These are phyloP conservation scores for Meyerozyma carpophila DNA, from an alignment of 1,139 yeast species.

Conservation along the genomic window DNA sequence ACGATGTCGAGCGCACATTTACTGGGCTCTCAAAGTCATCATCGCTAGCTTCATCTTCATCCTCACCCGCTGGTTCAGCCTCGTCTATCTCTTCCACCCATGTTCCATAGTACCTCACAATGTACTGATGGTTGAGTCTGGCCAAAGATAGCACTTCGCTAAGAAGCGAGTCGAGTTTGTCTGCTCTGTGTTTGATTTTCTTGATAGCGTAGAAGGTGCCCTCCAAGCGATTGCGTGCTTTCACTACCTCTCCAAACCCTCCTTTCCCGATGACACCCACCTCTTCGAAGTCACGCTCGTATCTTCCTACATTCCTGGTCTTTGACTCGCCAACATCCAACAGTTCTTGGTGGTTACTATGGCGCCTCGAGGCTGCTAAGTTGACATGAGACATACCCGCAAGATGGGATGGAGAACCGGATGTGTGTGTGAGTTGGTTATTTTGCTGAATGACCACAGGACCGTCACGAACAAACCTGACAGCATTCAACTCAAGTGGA, in stretches of 20 bases:
- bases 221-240: constrained; percentile 87
- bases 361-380: background rate
- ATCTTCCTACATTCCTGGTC: constrained; percentile 24
- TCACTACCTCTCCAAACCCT: constrained; percentile 96
- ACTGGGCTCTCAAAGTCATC: constrained; percentile 5
- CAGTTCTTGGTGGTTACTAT: background rate
- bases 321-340: constrained; percentile 3
- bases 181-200: constrained; percentile 78
- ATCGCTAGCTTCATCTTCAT: constrained; percentile 13
- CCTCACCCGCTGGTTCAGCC: constrained; percentile 2
- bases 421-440: background rate
- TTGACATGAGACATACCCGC: background rate
- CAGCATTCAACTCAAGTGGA: constrained; percentile 79
- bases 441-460: constrained; percentile 21
- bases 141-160: constrained; percentile 92
- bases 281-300: constrained; percentile 79
- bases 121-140: constrained; percentile 88
- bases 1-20: constrained; percentile 24
- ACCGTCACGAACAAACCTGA: constrained; percentile 72
- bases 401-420: background rate
- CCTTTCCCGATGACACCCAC: constrained; percentile 91
- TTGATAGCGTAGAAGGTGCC: constrained; percentile 94
- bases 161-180: constrained; percentile 71
- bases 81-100: constrained; percentile 79
- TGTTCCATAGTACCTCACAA: constrained; percentile 92